These are phyloP conservation scores for Lentinus brumalis DNA, from an alignment of 768 basidiomycete genomes.

Conservation along the genomic window DNA sequence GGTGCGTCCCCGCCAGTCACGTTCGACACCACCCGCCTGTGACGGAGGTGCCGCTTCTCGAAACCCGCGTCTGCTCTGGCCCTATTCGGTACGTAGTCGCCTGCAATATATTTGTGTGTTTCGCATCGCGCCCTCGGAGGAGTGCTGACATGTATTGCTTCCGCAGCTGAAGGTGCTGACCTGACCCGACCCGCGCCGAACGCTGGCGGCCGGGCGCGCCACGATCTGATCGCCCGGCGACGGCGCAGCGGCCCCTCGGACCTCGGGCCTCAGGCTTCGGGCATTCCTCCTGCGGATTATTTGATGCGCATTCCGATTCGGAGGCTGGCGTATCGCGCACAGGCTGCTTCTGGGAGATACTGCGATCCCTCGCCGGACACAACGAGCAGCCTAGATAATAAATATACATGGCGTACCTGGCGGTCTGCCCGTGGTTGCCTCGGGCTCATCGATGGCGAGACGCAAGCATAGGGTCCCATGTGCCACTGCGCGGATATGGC, in stretches of 20 bases:
- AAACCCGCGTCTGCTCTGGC: neutral
- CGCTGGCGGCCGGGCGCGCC: slow-evolving; percentile 1
- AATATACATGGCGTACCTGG: too few relatives aligned
- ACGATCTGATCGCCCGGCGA: slow-evolving; percentile 7
- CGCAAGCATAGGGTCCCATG: too few relatives aligned
- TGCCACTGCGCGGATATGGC: too few relatives aligned
- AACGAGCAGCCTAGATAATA: too few relatives aligned
- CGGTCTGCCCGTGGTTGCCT: too few relatives aligned
- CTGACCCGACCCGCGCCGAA: neutral
- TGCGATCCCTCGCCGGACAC: too few relatives aligned
- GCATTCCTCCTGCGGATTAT: neutral
- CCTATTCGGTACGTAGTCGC: neutral
- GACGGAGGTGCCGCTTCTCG: neutral
- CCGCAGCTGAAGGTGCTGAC: neutral
- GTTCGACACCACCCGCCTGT: neutral
- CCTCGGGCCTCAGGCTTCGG: neutral
- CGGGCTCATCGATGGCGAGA: too few relatives aligned
- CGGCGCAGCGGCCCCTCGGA: neutral
- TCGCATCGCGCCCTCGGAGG: neutral
- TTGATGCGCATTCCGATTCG: neutral
- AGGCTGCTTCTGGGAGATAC: too few relatives aligned
- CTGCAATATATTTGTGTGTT: too few relatives aligned
- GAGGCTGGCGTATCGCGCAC: too few relatives aligned
- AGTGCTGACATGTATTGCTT: neutral
- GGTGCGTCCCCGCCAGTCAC: neutral